These are phyloP conservation scores for Botrytis fabae DNA, from an alignment of 2,329 filamentous ascomycete species.

Conservation along the genomic window DNA sequence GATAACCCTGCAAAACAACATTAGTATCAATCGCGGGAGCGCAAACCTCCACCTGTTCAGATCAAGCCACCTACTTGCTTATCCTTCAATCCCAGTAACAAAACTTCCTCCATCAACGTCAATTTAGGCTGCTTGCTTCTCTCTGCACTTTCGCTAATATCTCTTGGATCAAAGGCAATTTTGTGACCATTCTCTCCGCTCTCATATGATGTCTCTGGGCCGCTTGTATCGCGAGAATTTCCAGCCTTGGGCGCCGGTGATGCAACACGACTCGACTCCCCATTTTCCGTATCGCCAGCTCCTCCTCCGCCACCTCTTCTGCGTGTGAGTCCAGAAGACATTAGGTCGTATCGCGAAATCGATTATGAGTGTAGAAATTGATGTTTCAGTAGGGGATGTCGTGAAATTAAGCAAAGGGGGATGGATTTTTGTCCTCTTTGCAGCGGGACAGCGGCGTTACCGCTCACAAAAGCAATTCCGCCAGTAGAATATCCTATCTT, in stretches of 20 bases:
- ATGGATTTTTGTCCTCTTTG: constrained; percentile 20
- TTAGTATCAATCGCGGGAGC: constrained; percentile 12
- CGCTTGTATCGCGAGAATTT: constrained; percentile 55
- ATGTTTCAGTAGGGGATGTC: constrained; percentile 28
- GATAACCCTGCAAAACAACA: constrained; percentile 71
- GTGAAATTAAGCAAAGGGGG: constrained; percentile 33
- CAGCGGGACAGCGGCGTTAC: constrained; percentile 23
- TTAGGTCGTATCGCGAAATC: constrained; percentile 30
- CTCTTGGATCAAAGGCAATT: constrained; percentile 95
- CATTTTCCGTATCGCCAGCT: constrained; percentile 63
- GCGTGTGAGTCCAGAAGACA: constrained; percentile 59
- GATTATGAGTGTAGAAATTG: constrained; percentile 21
- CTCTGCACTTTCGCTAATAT: constrained; percentile 96
- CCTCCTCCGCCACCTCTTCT: constrained; percentile 67
- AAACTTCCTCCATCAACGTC: constrained; percentile 97
- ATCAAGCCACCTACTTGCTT: constrained; percentile 73
- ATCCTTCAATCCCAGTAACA: constrained; percentile 94
- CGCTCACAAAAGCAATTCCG: constrained; percentile 23
- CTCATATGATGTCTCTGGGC: constrained; percentile 82
- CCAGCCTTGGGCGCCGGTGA: constrained; percentile 65
- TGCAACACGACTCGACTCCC: constrained; percentile 64
- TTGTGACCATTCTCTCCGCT: constrained; percentile 95
- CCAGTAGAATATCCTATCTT: constrained; percentile 16
- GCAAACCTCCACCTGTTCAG: constrained; percentile 24
- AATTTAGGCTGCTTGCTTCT: constrained; percentile 97